Conservation (phyloP, 441 rosid species). For the Biscutella laevigata region DNA sequence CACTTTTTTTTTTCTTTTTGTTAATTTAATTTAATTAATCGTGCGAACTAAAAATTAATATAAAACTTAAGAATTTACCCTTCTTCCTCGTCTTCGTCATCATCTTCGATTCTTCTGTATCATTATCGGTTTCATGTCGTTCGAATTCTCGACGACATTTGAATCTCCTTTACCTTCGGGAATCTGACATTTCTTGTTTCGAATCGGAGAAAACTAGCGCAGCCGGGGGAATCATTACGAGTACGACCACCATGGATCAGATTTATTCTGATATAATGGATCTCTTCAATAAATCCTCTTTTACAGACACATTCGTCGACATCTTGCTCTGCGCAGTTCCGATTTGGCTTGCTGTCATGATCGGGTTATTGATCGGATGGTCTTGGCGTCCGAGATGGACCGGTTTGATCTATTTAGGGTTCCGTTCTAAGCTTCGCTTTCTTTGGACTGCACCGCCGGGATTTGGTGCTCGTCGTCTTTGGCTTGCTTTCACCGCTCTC, state of each 20-base stretch:
- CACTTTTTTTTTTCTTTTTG: too few relatives aligned
- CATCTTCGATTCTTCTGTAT: conserved; percentile 12
- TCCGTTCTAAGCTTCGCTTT: conserved; percentile 69
- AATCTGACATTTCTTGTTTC: neutral
- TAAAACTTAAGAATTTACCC: neutral
- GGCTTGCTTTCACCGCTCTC: conserved; percentile 91
- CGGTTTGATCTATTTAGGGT: conserved; percentile 67
- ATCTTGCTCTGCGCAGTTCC: conserved; percentile 90
- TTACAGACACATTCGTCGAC: conserved; percentile 90
- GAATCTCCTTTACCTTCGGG: conserved; percentile 6
- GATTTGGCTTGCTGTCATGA: conserved; percentile 95
- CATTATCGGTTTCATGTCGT: conserved; percentile 21
- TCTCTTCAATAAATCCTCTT: conserved; percentile 53
- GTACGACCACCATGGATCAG: conserved; percentile 45
- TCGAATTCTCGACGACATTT: neutral
- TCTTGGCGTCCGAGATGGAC: conserved; percentile 99
- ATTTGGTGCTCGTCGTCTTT: conserved; percentile 85
- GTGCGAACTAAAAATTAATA: too few relatives aligned
- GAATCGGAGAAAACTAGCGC: neutral
- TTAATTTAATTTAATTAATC: too few relatives aligned
- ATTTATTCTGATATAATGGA: conserved; percentile 53
- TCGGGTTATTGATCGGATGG: conserved; percentile 94
- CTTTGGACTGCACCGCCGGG: conserved; percentile 87
- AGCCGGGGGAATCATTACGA: too few relatives aligned
- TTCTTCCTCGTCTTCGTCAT: conserved; percentile 3